phyloP scores from a whole-genome alignment of 805 yeast genomes.

The Nakazawaea laoshanensis region DNA sequence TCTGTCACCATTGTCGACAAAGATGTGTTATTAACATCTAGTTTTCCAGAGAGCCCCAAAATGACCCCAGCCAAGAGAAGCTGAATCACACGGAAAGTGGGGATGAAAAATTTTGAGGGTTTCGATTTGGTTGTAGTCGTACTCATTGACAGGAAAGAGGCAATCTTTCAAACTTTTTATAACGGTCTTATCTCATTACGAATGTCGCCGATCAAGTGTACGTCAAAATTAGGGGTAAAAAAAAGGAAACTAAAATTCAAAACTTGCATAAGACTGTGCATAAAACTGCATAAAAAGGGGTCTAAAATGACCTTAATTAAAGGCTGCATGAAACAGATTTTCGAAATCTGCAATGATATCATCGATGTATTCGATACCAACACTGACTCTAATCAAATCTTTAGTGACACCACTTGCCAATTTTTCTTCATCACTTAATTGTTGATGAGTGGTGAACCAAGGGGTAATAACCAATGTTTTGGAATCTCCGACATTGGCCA shows the following conservation, averaged over 20 bases:
- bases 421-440: conserved; percentile 76
- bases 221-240: neutral
- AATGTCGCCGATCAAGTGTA: neutral
- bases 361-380: conserved; percentile 87
- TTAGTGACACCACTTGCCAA: conserved; percentile 77
- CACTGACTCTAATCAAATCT: conserved; percentile 81
- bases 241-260: too few species aligned
- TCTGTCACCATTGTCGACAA: neutral
- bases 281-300: neutral
- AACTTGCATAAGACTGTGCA: too few species aligned
- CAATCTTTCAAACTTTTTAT: neutral
- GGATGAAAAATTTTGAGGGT: too few species aligned
- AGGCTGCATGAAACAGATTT: conserved; percentile 68
- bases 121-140: neutral
- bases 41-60: conserved; percentile 3
- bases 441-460: conserved; percentile 93
- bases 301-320: conserved; percentile 14
- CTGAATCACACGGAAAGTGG: conserved; percentile 2
- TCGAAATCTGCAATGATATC: conserved; percentile 87
- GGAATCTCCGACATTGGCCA: conserved; percentile 96
- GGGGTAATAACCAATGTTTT: conserved; percentile 96
- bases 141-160: conserved; percentile 1
- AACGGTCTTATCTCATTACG: neutral
- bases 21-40: neutral
- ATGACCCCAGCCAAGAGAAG: conserved; percentile 4